Evolutionary conservation across 225 moss, liverwort and hornwort genomes (phyloP).

Genomic region (Pseudisothecium myosuroides): DNA sequence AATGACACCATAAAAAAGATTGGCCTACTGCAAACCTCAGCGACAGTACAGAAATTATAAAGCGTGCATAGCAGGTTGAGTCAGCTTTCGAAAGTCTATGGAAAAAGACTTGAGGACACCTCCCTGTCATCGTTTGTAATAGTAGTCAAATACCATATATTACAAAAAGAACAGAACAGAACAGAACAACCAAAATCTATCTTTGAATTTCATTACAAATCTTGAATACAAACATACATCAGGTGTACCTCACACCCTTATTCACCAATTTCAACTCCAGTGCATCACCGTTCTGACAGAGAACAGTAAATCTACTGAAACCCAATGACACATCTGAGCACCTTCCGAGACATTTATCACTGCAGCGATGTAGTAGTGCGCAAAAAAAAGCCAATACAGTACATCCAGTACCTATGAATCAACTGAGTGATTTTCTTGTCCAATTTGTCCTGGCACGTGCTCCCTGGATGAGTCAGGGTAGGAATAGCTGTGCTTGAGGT

Average conservation of each 20-base stretch:
- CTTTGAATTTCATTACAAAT: constrained; percentile 7
- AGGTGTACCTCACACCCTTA: constrained; percentile 13
- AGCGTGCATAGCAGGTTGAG: neutral
- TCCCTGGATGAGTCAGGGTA: constrained; percentile 10
- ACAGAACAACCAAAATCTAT: neutral
- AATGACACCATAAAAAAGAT: neutral
- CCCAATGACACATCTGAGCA: neutral
- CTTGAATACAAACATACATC: constrained; percentile 15
- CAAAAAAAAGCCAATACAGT: neutral
- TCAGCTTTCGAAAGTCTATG: no score
- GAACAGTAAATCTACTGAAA: neutral
- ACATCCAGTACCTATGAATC: constrained; percentile 2
- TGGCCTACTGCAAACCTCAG: neutral
- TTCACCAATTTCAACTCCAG: constrained; percentile 1
- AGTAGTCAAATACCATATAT: neutral
- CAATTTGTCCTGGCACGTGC: constrained; percentile 1
- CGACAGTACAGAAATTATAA: neutral
- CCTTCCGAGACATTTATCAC: constrained; percentile 6
- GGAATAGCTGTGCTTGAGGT: constrained; percentile 2
- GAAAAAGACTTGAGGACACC: neutral
- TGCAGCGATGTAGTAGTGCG: neutral
- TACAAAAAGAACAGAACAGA: neutral
- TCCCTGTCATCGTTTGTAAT: neutral
- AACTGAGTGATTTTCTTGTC: neutral
- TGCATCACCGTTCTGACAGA: neutral